Base-by-base conservation (phyloP, 2,329 filamentous ascomycete species). In the Talaromyces sp. region DNA sequence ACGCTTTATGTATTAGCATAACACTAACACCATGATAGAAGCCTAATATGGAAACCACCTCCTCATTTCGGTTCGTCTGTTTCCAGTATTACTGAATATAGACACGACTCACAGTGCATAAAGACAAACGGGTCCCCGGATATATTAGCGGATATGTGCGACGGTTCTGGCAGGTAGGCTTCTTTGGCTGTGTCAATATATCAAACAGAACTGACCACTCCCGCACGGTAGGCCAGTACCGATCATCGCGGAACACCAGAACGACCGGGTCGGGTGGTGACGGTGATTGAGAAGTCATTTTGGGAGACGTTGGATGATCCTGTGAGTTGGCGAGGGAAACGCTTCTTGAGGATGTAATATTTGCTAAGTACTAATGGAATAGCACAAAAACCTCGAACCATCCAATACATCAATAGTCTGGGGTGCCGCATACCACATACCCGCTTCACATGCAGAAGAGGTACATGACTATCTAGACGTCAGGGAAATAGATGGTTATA, bases 41-140 rank as follows among this genome's bases (percentile, higher is more conserved):
- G 93, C 77, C 81, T 99, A 76, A 97, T 99, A 72, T 99, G 93
- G 93, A 99, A 98, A 78, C 94, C 95, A 64, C 95, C 95, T 67
- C 95, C 95, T 70, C 91, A 97, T 76, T 97, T 90, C 76, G 94
- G 94, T 97, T 89, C 68, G 77, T 71, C 2, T 22, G 19, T n/a
- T 15, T 19, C 13, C 17, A 31, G 8, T 15, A 33, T n/a, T 7
- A 33, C 13, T 9, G 9, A 27, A 22, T 19, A n/a, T 19, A 10
- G 27, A 27, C 22, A 3, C 33, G 56, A 33, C 56, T 59, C 9
- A 59, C 7, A 43, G 13, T 19, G 19, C 22, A 59, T 4, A 35
- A 39, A 97, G 94, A 98, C 75, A 86, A 87, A 71, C 86, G 93
- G 65, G 83, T 98, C 33, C 91, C 93, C 1, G 95, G 94, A 57